Percentiles rank a stretch among this genome's conserved stretches.
Evolutionary conservation across 139 green algal species (phyloP).

Genomic region (Chlorella sp.): DNA sequence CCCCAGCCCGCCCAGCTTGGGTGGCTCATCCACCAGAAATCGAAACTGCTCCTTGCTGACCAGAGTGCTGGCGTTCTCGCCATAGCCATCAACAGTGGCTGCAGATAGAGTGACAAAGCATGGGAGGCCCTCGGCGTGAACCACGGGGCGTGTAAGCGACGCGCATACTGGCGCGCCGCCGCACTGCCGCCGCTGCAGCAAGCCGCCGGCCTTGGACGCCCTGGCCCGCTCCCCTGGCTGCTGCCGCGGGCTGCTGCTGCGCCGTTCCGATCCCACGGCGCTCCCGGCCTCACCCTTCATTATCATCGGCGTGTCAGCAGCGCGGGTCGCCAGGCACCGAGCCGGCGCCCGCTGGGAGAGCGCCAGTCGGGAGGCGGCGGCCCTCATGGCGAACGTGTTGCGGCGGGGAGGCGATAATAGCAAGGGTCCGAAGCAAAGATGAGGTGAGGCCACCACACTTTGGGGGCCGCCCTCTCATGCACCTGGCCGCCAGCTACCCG

Average conservation of each 20-base stretch:
- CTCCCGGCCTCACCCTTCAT: slow-evolving; percentile 2
- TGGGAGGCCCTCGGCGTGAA: too few species aligned
- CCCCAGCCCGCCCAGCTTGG: slow-evolving; percentile 33
- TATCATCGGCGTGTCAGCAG: not conserved
- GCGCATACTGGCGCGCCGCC: too few species aligned
- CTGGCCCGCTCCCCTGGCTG: not conserved
- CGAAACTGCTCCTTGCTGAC: slow-evolving; percentile 24
- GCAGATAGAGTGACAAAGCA: too few species aligned
- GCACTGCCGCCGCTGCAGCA: not conserved
- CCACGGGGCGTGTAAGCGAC: too few species aligned
- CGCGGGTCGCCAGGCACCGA: not conserved
- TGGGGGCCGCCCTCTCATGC: too few species aligned
- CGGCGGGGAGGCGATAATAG: too few species aligned
- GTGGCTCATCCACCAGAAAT: slow-evolving; percentile 42
- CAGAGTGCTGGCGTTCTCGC: slow-evolving; percentile 33
- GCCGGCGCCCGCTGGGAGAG: too few species aligned
- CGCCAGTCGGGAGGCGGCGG: not conserved
- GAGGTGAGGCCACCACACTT: too few species aligned
- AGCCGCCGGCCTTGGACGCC: slow-evolving; percentile 4
- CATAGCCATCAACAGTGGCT: slow-evolving; percentile 21
- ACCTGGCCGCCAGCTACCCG: too few species aligned
- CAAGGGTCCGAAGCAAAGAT: too few species aligned
- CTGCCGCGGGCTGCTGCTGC: not conserved
- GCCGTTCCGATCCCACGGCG: too few species aligned
- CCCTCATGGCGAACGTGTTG: not conserved